Percentiles rank a stretch among this genome's conserved stretches.
phyloP scores from a whole-genome alignment of 805 yeast genomes.

The Schwanniomyces yamadae region DNA sequence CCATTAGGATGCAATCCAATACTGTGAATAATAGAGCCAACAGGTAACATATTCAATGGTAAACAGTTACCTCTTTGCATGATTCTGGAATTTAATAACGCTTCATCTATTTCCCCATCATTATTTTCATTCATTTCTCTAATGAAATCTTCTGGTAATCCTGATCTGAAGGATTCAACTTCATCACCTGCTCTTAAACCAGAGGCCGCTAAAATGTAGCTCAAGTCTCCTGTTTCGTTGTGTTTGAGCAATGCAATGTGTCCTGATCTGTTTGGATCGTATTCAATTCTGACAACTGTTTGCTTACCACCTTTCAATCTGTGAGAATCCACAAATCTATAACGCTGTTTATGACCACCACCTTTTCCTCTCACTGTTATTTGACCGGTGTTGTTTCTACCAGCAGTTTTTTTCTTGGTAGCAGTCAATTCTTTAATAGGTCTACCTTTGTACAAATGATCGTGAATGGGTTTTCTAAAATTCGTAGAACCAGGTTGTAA shows the following conservation, averaged over 20 bases:
- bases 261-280: constrained; percentile 91
- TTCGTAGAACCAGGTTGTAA: constrained; percentile 86
- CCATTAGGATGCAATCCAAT: constrained; percentile 68
- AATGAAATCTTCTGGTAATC: constrained; percentile 73
- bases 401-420: constrained; percentile 70
- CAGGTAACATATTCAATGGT: constrained; percentile 90
- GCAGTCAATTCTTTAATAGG: constrained; percentile 77
- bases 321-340: constrained; percentile 75
- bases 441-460: constrained; percentile 81
- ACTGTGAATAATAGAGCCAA: constrained; percentile 86
- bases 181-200: constrained; percentile 91
- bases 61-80: constrained; percentile 93
- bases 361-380: constrained; percentile 94
- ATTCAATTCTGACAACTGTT: constrained; percentile 83
- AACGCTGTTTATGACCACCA: constrained; percentile 92
- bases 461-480: constrained; percentile 84
- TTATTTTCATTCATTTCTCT: constrained; percentile 61
- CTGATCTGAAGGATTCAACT: constrained; percentile 86
- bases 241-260: constrained; percentile 87
- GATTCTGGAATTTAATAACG: constrained; percentile 79
- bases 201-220: constrained; percentile 87
- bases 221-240: constrained; percentile 54
- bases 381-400: constrained; percentile 85
- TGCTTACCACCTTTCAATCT: constrained; percentile 71
- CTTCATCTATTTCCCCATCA: constrained; percentile 89